Evolutionary conservation across 2,329 filamentous ascomycete species (phyloP), one percentile per base, ranked within the genome.

Genomic region (Aaosphaeria arxii): DNA sequence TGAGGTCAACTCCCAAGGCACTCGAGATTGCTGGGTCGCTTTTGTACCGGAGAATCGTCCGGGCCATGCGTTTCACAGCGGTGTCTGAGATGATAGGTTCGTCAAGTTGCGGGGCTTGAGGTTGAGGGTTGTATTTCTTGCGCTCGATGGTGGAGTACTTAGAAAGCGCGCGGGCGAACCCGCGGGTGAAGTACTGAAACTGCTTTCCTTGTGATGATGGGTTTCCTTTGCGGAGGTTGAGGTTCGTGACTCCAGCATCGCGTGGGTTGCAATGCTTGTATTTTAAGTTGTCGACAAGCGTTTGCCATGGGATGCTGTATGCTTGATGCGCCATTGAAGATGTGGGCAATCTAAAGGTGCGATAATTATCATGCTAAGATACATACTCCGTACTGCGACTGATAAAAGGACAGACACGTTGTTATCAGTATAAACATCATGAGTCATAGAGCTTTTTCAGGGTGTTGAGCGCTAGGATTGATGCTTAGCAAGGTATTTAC

Each of bases 301-400:
- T 50, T 11, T 49, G 46, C 54, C 54, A 57, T 11, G 52, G 50
- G 4, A 57, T 38, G 9, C 35, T 35, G 30, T 57, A 44, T 1
- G 50, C 48, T 40, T 55, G 54, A 35, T 57, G 54, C 6, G 52
- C 54, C 54, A 55, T 57, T 9, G n/a, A 24, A 24, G 17, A 3
- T 24, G 17, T 24, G 17, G 17, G 17, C 17, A 3, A 24, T 24
- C 17, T 24, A 3, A 24, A 24, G 17, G 17, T 24, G 3, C 17
- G 17, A 24, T 24, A 24, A 24, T 24, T 24, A 24, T 24, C 2
- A 24, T 24, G 17, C 17, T 24, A 24, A 24, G 17, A 24, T 24
- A 24, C 17, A 24, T 24, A 24, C 17, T 24, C 17, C 17, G 17
- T 24, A 24, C 17, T 24, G 17, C 17, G 2, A 24, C 17, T 24